These are phyloP conservation scores for Calonectria pseudoreteaudii DNA, from an alignment of 2,329 filamentous ascomycete genomes.

Conservation along the genomic window DNA sequence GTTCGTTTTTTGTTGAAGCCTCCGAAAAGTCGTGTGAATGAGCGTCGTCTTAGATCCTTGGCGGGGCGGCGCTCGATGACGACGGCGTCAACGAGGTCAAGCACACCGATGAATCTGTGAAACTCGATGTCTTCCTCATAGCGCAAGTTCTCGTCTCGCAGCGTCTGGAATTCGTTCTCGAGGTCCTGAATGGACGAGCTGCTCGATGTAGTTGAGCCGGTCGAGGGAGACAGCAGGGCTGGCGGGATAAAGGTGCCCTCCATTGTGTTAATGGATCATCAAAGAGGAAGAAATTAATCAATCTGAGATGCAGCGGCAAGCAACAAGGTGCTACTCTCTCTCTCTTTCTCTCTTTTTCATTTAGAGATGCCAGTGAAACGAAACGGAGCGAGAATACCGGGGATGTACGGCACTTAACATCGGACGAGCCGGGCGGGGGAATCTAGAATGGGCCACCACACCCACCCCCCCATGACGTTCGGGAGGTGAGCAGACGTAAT, in stretches of 20 bases:
- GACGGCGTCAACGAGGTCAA: constrained; percentile 40
- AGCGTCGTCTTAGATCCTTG: constrained; percentile 28
- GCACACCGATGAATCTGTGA: constrained; percentile 41
- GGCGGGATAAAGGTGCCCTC: constrained; percentile 27
- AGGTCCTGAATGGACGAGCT: constrained; percentile 34
- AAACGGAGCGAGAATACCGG: background rate
- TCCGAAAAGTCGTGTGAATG: constrained; percentile 34
- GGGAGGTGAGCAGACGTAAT: constrained; percentile 15
- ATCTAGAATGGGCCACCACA: constrained; percentile 3
- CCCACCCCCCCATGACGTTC: background rate
- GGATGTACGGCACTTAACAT: constrained; percentile 12
- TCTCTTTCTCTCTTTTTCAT: background rate
- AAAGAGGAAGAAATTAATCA: background rate
- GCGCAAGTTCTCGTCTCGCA: constrained; percentile 37
- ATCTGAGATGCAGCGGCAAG: background rate
- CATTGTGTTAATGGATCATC: constrained; percentile 23
- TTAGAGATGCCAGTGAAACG: background rate
- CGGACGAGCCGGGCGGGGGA: constrained; percentile 19
- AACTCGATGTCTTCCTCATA: constrained; percentile 43
- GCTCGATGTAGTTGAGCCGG: constrained; percentile 35
- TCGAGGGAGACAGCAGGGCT: constrained; percentile 31
- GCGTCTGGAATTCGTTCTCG: constrained; percentile 38
- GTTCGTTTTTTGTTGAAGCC: constrained; percentile 34
- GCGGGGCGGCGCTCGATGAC: constrained; percentile 32
- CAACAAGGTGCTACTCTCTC: background rate